Base-by-base conservation (phyloP, 768 basidiomycete genomes). In the Suillus variegatus region DNA sequence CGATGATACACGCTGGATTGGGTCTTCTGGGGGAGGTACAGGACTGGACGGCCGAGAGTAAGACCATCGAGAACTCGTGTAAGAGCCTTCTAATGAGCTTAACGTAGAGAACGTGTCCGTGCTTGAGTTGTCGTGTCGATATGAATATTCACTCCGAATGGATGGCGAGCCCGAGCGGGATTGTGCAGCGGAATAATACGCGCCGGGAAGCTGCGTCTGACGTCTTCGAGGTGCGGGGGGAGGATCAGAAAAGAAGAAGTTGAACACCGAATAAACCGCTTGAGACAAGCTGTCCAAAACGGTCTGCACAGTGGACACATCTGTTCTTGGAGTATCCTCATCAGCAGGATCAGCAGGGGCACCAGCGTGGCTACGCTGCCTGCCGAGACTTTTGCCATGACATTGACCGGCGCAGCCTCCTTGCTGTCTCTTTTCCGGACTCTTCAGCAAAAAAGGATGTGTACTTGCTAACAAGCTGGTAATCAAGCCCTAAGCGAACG, bases 371-470 rank as follows among this genome's bases (percentile, higher is more conserved):
- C 18, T 18, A 13, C 7, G 40, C 38, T 20, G 58, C 58, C 71
- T n/a, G 64, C 49, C 72, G 69, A 8, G 72, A 70, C 49, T 67
- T 68, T 12, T 58, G 64, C 73, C 72, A 69, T 0, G n/a, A 61
- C 40, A 8, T 46, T 38, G 52, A 41, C 3, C 64, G 36, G 7
- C 51, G 46, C 43, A 66, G 12, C 55, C 25, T 63, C 60, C 75
- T 68, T 38, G 13, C 38, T 41, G 36, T 64, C 56, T 70, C 76
- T 3, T 62, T 69, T n/a, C 75, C 78, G 44, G 65, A 70, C 63
- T 85, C 83, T 2, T 85, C 76, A 1, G 85, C 87, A 52, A 89
- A 76, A 68, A 88, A 89, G 2, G 85, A 86, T 0, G 88, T 89
- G 65, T 82, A 73, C 47, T 70, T 69, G 71, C 83, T 88, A 1